These are phyloP conservation scores for Botrytis aclada DNA, from an alignment of 2,329 filamentous ascomycete genomes.

Conservation along the genomic window DNA sequence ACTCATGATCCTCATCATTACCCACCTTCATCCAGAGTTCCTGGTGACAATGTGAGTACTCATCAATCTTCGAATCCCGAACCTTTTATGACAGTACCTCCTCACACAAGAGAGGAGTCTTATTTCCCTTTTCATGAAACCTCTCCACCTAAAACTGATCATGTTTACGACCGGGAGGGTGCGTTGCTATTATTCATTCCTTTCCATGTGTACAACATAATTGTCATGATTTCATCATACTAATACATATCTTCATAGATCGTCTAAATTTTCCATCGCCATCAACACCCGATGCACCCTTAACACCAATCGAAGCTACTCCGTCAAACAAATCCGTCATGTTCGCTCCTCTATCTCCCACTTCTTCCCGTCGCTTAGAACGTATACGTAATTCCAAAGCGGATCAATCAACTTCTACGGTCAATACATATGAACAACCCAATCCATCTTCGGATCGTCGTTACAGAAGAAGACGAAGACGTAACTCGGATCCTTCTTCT, in stretches of 20 bases:
- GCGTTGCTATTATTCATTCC: constrained; percentile 20
- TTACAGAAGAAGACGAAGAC: constrained; percentile 24
- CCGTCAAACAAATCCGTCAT: constrained; percentile 34
- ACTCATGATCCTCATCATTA: constrained; percentile 30
- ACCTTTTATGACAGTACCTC: constrained; percentile 19
- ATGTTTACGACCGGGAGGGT: constrained; percentile 27
- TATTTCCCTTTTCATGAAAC: constrained; percentile 35
- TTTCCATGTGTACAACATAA: constrained; percentile 5
- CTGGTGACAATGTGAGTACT: constrained; percentile 39
- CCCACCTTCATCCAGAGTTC: constrained; percentile 26
- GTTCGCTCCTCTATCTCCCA: constrained; percentile 37
- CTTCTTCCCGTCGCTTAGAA: constrained; percentile 27
- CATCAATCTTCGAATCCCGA: constrained; percentile 25
- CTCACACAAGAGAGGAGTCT: constrained; percentile 18
- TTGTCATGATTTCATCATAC: not conserved
- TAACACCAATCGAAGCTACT: not conserved
- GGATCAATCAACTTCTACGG: constrained; percentile 2
- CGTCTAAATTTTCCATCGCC: constrained; percentile 3
- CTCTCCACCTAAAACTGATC: constrained; percentile 29
- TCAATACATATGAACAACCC: constrained; percentile 18
- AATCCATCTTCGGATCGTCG: constrained; percentile 17
- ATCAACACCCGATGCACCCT: not conserved
- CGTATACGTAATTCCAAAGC: constrained; percentile 16
- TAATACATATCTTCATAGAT: not conserved
- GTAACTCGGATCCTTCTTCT: constrained; percentile 35